Evolutionary conservation across 2,329 filamentous ascomycete species (phyloP).

Genomic region (Aspergillus transmontanensis): DNA sequence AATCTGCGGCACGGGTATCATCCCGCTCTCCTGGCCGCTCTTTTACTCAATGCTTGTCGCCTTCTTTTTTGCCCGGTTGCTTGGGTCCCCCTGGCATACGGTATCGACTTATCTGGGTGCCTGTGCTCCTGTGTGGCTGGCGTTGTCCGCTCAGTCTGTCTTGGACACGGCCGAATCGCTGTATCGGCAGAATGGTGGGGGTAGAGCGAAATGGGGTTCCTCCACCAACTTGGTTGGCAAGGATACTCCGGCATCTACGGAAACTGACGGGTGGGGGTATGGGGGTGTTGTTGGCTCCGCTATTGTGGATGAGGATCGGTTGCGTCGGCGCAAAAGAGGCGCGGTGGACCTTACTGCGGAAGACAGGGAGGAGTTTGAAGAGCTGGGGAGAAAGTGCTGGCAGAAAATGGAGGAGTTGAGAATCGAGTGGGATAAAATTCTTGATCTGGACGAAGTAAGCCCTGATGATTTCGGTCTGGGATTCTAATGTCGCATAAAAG

Average conservation of each 20-base stretch:
- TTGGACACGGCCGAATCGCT: constrained; percentile 41
- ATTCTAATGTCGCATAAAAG: background rate
- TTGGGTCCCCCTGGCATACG: constrained; percentile 88
- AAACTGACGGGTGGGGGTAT: constrained; percentile 83
- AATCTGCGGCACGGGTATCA: constrained; percentile 78
- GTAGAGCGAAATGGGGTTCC: constrained; percentile 81
- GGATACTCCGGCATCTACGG: constrained; percentile 70
- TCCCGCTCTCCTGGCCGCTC: constrained; percentile 72
- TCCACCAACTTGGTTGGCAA: constrained; percentile 62
- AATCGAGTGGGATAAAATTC: constrained; percentile 40
- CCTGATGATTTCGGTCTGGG: background rate
- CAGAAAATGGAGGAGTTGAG: constrained; percentile 47
- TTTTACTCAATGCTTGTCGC: constrained; percentile 67
- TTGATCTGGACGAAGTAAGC: constrained; percentile 36
- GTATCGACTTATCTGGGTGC: constrained; percentile 77
- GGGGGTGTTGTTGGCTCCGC: constrained; percentile 58
- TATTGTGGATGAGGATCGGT: constrained; percentile 52
- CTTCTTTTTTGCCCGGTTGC: constrained; percentile 71
- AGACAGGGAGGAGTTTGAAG: constrained; percentile 41
- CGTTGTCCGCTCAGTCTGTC: constrained; percentile 62
- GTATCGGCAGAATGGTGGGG: constrained; percentile 61
- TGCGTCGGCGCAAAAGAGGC: constrained; percentile 60
- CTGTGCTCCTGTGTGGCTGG: constrained; percentile 74
- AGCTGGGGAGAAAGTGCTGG: constrained; percentile 45
- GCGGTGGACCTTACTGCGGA: constrained; percentile 59